Conservation (phyloP, 2,329 filamentous ascomycete genomes). For the Lecanicillium sp. region DNA sequence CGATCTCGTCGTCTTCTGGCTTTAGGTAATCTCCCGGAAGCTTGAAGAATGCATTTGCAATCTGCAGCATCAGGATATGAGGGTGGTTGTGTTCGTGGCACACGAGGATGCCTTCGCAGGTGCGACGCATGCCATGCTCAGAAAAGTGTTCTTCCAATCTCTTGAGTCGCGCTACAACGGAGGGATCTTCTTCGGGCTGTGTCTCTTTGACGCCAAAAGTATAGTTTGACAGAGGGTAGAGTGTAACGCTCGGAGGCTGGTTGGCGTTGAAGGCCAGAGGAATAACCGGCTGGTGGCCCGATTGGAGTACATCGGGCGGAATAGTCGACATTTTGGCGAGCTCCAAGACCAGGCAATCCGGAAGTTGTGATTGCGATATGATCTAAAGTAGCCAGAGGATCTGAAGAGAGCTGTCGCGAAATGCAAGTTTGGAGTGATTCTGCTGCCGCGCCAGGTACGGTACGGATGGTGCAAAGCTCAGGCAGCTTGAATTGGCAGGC, state of each 20-base stretch:
- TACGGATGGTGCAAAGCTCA: too few species aligned
- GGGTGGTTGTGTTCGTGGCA: conserved; percentile 99
- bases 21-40: conserved; percentile 91
- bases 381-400: too few species aligned
- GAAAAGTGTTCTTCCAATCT: conserved; percentile 93
- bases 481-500: too few species aligned
- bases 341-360: not conserved
- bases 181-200: conserved; percentile 95
- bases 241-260: conserved; percentile 80
- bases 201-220: conserved; percentile 98
- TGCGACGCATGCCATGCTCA: conserved; percentile 89
- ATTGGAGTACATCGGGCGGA: conserved; percentile 66
- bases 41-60: conserved; percentile 99
- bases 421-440: too few species aligned
- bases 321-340: conserved; percentile 67
- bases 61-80: conserved; percentile 97
- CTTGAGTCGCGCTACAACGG: conserved; percentile 84
- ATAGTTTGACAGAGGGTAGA: conserved; percentile 96
- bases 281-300: conserved; percentile 67
- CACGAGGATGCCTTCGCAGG: conserved; percentile 92
- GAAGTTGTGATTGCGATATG: not conserved
- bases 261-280: conserved; percentile 81
- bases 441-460: too few species aligned
- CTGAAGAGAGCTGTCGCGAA: too few species aligned
- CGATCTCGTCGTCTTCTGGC: conserved; percentile 81